Evolutionary conservation across 179 eudicot genomes (phyloP).

Genomic region (Pouteria campechiana): DNA sequence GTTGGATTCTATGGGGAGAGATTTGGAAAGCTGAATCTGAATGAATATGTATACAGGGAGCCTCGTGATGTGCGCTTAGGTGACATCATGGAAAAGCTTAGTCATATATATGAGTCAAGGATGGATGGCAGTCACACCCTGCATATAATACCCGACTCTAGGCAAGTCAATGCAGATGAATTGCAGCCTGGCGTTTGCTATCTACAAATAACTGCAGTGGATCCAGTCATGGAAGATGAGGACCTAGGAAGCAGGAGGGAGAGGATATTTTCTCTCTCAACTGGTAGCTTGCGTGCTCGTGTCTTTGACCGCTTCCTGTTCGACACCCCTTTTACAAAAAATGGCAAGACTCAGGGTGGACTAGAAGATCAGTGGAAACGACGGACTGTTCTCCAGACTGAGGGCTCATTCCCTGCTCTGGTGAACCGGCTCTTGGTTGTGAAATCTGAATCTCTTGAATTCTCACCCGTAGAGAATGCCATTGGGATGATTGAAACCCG

Average conservation of each 20-base stretch:
- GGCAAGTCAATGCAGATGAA: slow-evolving; percentile 93
- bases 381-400: slow-evolving; percentile 88
- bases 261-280: slow-evolving; percentile 88
- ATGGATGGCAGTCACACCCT: slow-evolving; percentile 72
- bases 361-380: slow-evolving; percentile 99
- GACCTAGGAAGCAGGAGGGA: slow-evolving; percentile 97
- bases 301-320: slow-evolving; percentile 92
- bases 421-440: slow-evolving; percentile 83
- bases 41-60: slow-evolving; percentile 91
- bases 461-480: slow-evolving; percentile 98
- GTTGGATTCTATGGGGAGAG: slow-evolving; percentile 95
- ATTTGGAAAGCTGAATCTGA: slow-evolving; percentile 79
- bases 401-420: slow-evolving; percentile 95
- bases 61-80: slow-evolving; percentile 98
- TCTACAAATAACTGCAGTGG: slow-evolving; percentile 97
- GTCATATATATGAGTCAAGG: slow-evolving; percentile 90
- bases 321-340: slow-evolving; percentile 97
- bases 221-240: slow-evolving; percentile 99
- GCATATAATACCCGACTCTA: slow-evolving; percentile 91
- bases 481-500: slow-evolving; percentile 99
- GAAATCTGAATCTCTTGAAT: slow-evolving; percentile 92
- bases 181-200: slow-evolving; percentile 90
- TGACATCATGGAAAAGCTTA: slow-evolving; percentile 97
- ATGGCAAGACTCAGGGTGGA: slow-evolving; percentile 98
- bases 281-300: slow-evolving; percentile 96